These are phyloP conservation scores for Tuber aestivum DNA, from an alignment of 495 filamentous ascomycete species.

Conservation along the genomic window DNA sequence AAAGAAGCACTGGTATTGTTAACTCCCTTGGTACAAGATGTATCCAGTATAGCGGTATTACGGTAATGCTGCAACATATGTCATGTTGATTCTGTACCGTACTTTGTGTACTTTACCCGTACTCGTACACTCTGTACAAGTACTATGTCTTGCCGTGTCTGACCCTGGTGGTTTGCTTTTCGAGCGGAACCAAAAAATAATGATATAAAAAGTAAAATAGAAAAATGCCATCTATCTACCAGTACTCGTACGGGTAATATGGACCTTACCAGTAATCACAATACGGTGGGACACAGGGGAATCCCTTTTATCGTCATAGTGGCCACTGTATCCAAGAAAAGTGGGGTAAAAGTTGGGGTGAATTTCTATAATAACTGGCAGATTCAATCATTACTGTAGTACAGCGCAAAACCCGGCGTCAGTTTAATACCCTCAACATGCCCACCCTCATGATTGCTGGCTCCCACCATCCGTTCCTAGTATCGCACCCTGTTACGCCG, in stretches of 20 bases:
- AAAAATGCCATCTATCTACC: constrained; percentile 12
- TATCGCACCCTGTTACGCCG: constrained; percentile 32
- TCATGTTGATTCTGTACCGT: background rate
- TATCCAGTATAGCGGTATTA: background rate
- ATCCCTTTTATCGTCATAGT: background rate
- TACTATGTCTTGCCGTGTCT: background rate
- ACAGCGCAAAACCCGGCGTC: background rate
- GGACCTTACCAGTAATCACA: constrained; percentile 2
- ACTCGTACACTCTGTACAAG: background rate
- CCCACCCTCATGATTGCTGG: background rate
- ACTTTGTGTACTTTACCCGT: no score
- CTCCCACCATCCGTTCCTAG: background rate
- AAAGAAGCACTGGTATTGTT: background rate
- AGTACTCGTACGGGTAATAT: background rate
- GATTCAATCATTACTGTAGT: background rate
- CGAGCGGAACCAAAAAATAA: constrained; percentile 13
- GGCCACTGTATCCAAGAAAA: background rate
- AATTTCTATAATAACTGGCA: background rate
- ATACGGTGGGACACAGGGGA: background rate
- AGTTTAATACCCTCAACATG: background rate
- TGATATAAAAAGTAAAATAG: constrained; percentile 15
- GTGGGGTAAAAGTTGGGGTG: background rate
- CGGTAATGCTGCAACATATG: background rate
- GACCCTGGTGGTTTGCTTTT: constrained; percentile 24
- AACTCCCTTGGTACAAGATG: background rate